phyloP scores from a whole-genome alignment of 768 basidiomycete species.

The Vararia minispora region DNA sequence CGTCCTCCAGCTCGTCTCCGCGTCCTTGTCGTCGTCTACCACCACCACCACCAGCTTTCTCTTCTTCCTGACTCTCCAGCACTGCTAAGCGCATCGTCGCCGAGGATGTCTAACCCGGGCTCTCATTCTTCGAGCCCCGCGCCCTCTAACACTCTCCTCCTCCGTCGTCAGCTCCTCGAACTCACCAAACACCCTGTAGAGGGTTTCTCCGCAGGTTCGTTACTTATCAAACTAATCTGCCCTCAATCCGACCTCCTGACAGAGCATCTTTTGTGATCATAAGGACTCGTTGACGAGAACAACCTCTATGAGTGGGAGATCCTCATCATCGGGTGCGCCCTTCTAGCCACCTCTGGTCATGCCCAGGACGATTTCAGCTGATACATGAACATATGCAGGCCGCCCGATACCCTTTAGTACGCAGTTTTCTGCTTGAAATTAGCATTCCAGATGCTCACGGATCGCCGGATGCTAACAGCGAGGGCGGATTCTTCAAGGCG shows the following conservation, averaged over 20 bases:
- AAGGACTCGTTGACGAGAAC: slow-evolving; percentile 88
- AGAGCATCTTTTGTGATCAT: slow-evolving; percentile 20
- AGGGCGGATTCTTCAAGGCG: slow-evolving; percentile 95
- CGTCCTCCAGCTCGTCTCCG: no score
- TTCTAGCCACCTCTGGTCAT: neutral
- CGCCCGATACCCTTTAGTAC: slow-evolving; percentile 89
- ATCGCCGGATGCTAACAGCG: slow-evolving; percentile 34
- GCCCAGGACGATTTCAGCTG: slow-evolving; percentile 14
- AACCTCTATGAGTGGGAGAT: slow-evolving; percentile 97
- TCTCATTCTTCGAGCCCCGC: slow-evolving; percentile 11
- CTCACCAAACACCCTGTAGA: slow-evolving; percentile 90
- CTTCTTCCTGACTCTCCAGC: no score
- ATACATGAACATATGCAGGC: slow-evolving; percentile 43
- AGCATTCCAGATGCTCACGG: neutral
- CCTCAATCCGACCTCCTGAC: slow-evolving; percentile 16
- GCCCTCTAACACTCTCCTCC: slow-evolving; percentile 40
- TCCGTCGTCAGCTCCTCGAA: slow-evolving; percentile 71
- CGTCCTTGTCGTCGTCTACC: no score
- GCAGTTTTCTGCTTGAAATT: no score
- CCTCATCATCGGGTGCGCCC: slow-evolving; percentile 77
- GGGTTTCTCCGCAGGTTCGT: slow-evolving; percentile 87
- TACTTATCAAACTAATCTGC: slow-evolving; percentile 18
- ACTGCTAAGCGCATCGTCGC: no score
- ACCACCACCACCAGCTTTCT: neutral
- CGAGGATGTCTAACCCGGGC: slow-evolving; percentile 16